Evolutionary conservation across 352 stramenopile genomes (phyloP), one percentile per base, ranked within the genome.

Genomic region (Globisporangium paddicum): DNA sequence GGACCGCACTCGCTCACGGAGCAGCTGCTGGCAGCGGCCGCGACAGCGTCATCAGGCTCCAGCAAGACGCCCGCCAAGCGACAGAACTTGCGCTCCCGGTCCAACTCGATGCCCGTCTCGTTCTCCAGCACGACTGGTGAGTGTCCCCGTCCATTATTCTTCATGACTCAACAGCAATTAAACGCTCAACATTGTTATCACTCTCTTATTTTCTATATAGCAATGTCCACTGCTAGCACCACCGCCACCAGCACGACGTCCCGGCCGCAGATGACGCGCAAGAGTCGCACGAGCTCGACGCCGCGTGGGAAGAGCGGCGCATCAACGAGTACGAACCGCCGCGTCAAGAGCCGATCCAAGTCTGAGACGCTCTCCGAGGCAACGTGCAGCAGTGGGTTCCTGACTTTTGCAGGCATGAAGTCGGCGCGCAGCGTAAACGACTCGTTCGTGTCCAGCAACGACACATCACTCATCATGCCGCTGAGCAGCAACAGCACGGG

Each of bases 91-190:
- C 74, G 83, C 7, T 77, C 76, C 13, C 73, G 83, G 2, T 93
- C 83, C 28, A 91, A 93, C 47, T 93, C 83, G 34, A 87, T 91
- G 71, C 83, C 83, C 0, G 70, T 90, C 7, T 72, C 70, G 0
- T 72, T 76, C 46, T 64, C 70, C 14, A 53, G 66, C 63, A 64
- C 14, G 66, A 28, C 18, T 37, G 18, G 55, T 9, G 40, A n/a
- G 23, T 37, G 6, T 45, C n/a, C n/a, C n/a, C n/a, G n/a, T n/a
- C n/a, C n/a, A n/a, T n/a, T n/a, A n/a, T n/a, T n/a, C n/a, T n/a
- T n/a, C n/a, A n/a, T n/a, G n/a, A n/a, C n/a, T n/a, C n/a, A n/a
- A n/a, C n/a, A n/a, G 3, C 10, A n/a, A 13, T 41, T 18, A n/a
- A n/a, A n/a, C 21, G 45, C 30, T 32, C 7, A 21, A 21, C 11